A percentile compares a stretch with the other conserved stretches of the same genome.
Conservation (phyloP, 2,329 filamentous ascomycete species). For the Neophaeococcomyces mojaviensis region DNA sequence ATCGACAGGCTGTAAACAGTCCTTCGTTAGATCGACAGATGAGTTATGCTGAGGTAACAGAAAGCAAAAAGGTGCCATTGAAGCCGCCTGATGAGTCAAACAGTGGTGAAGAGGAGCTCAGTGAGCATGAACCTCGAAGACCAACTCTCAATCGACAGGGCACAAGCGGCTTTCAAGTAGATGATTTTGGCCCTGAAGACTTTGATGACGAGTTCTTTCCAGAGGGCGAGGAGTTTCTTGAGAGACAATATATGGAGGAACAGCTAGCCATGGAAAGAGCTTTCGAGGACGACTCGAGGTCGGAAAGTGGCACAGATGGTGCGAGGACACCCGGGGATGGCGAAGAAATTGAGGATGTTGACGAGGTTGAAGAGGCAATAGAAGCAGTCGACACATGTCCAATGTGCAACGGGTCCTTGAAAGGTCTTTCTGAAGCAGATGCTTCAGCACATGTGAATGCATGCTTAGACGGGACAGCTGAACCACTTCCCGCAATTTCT, state of each 20-base stretch:
- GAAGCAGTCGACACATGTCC: slow-evolving; percentile 53
- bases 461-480: slow-evolving; percentile 76
- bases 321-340: slow-evolving; percentile 13
- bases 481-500: slow-evolving; percentile 41
- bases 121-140: neutral
- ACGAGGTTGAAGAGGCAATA: slow-evolving; percentile 3
- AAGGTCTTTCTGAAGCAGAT: slow-evolving; percentile 50
- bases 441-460: slow-evolving; percentile 82
- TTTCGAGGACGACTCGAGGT: slow-evolving; percentile 49
- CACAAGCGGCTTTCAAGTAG: slow-evolving; percentile 30
- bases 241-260: slow-evolving; percentile 66
- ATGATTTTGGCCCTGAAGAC: slow-evolving; percentile 31
- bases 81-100: slow-evolving; percentile 20
- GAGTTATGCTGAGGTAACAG: slow-evolving; percentile 3
- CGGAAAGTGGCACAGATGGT: slow-evolving; percentile 25
- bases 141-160: slow-evolving; percentile 45
- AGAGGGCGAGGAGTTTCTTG: slow-evolving; percentile 58
- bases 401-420: slow-evolving; percentile 63
- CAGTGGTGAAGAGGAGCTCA: neutral
- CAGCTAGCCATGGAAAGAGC: slow-evolving; percentile 47
- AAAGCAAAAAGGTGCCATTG: slow-evolving; percentile 7
- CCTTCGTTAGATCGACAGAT: neutral
- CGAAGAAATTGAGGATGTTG: slow-evolving; percentile 22
- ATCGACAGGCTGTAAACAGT: neutral
- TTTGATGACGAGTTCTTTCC: slow-evolving; percentile 52